phyloP scores from a whole-genome alignment of 345 rosid genomes.

The Lumnitzera littorea region DNA sequence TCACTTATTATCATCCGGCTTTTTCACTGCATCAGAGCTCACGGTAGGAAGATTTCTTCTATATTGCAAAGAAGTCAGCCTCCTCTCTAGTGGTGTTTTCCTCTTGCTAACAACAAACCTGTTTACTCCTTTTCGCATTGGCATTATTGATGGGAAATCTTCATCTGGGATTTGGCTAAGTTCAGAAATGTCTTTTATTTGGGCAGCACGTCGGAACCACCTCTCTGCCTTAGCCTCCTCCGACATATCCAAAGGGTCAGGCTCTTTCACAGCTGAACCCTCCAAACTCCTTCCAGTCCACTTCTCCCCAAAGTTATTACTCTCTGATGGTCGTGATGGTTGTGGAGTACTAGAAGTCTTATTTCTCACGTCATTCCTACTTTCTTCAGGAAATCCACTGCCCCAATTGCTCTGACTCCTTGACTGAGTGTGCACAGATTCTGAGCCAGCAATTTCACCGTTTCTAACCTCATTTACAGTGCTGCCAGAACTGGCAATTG shows the following conservation, averaged over 20 bases:
- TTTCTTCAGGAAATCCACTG: conserved; percentile 5
- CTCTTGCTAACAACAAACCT: conserved; percentile 96
- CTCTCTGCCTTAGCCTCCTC: conserved; percentile 99
- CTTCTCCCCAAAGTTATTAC: conserved; percentile 19
- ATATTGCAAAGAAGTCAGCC: conserved; percentile 79
- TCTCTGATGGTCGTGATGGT: conserved; percentile 9
- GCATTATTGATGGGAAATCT: conserved; percentile 98
- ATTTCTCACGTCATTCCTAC: conserved; percentile 6
- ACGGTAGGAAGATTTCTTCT: conserved; percentile 50
- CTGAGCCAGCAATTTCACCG: conserved; percentile 15
- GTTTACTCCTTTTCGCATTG: conserved; percentile 97
- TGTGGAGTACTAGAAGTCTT: conserved; percentile 11
- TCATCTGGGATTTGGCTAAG: conserved; percentile 96
- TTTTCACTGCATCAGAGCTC: conserved; percentile 39
- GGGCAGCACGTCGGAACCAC: conserved; percentile 87
- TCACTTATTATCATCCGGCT: conserved; percentile 26
- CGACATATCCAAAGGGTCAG: conserved; percentile 91
- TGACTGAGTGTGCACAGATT: conserved; percentile 9
- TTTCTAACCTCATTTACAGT: conserved; percentile 7
- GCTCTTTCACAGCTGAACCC: conserved; percentile 82
- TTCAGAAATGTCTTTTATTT: conserved; percentile 92
- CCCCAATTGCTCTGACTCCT: conserved; percentile 9
- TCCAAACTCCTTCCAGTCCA: conserved; percentile 78
- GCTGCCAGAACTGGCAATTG: conserved; percentile 9
- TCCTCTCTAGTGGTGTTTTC: conserved; percentile 82